These are phyloP conservation scores for Keqinozyma sinolaborantium DNA, from an alignment of 1,139 yeast genomes.

Conservation along the genomic window DNA sequence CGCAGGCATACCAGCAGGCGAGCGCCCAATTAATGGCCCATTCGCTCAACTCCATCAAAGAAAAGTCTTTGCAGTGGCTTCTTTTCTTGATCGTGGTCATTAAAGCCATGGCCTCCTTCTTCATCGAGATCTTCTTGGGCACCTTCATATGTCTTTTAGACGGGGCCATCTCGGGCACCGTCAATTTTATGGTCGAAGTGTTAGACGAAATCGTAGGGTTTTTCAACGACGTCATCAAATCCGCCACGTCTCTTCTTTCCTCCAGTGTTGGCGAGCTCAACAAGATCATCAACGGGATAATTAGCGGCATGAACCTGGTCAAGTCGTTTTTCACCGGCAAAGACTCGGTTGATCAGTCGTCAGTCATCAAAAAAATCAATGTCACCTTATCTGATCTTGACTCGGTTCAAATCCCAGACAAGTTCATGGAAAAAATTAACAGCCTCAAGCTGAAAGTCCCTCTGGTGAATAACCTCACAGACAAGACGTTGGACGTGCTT, in stretches of 20 bases:
- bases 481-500: constrained; percentile 21
- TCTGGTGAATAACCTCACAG: constrained; percentile 48
- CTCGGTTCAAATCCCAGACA: constrained; percentile 59
- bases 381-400: constrained; percentile 55
- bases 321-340: constrained; percentile 52
- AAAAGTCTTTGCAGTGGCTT: constrained; percentile 28
- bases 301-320: constrained; percentile 12
- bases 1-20: constrained; percentile 41
- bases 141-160: constrained; percentile 81
- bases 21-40: constrained; percentile 50
- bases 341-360: constrained; percentile 25
- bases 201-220: constrained; percentile 59
- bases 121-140: constrained; percentile 72
- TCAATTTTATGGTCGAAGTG: constrained; percentile 65
- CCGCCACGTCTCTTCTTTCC: constrained; percentile 9
- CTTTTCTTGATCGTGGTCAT: constrained; percentile 50
- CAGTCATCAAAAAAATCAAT: constrained; percentile 44
- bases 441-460: constrained; percentile 48
- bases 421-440: constrained; percentile 52
- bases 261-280: constrained; percentile 7
- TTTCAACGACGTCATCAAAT: constrained; percentile 39
- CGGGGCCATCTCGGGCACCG: constrained; percentile 69
- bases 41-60: constrained; percentile 44
- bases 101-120: constrained; percentile 59
- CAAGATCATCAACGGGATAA: constrained; percentile 4